A percentile compares a stretch with the other conserved stretches of the same genome.
Evolutionary conservation across 2,329 filamentous ascomycete genomes (phyloP).

Genomic region (Microcyclosporella mali): DNA sequence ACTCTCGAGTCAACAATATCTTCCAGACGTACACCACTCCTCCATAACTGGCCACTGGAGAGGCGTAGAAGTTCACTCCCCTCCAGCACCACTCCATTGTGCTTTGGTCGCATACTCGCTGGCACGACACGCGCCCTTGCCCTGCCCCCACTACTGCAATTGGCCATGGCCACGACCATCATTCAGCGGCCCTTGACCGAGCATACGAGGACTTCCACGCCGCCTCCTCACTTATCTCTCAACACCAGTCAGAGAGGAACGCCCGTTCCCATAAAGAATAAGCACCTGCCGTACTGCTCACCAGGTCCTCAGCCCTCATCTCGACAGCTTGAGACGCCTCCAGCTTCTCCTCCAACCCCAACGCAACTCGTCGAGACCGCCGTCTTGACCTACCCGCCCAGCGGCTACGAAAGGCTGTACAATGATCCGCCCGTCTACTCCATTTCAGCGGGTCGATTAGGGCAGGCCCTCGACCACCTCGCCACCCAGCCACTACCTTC

Average conservation of each 20-base stretch:
- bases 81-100: not conserved
- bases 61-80: too few species aligned
- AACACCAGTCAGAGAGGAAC: slow-evolving; percentile 52
- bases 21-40: too few species aligned
- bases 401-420: slow-evolving; percentile 53
- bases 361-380: slow-evolving; percentile 51
- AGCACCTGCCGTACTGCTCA: slow-evolving; percentile 84
- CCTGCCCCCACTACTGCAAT: slow-evolving; percentile 13
- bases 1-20: too few species aligned
- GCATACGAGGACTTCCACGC: slow-evolving; percentile 33
- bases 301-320: slow-evolving; percentile 58
- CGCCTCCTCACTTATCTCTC: slow-evolving; percentile 52
- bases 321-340: slow-evolving; percentile 45
- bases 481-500: slow-evolving; percentile 77
- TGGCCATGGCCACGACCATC: slow-evolving; percentile 4
- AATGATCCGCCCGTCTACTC: slow-evolving; percentile 60
- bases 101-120: not conserved
- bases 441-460: slow-evolving; percentile 62
- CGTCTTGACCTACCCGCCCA: slow-evolving; percentile 70
- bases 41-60: too few species aligned
- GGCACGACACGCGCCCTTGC: not conserved
- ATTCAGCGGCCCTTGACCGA: slow-evolving; percentile 8
- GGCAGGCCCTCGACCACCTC: slow-evolving; percentile 66
- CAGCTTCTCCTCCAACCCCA: slow-evolving; percentile 55
- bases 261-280: slow-evolving; percentile 68